Percentiles rank a stretch among this genome's conserved stretches.
Conservation (phyloP, 2,329 filamentous ascomycete species). For the Microcyclospora pomicola region DNA sequence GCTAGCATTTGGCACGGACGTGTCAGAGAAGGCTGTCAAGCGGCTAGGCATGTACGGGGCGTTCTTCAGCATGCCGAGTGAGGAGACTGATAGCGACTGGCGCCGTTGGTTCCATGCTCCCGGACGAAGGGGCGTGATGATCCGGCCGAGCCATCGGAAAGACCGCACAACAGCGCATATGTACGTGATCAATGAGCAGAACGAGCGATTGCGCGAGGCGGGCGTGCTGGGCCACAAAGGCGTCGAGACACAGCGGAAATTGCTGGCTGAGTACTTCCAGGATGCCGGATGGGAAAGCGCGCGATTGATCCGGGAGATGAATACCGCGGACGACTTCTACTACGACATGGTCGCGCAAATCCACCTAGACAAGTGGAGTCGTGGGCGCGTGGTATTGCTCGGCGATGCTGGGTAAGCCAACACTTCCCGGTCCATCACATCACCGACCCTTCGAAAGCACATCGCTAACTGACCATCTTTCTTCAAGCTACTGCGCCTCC, state of each 20-base stretch:
- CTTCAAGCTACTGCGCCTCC: conserved; percentile 14
- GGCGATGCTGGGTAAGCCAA: conserved; percentile 17
- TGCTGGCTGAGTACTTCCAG: conserved; percentile 16
- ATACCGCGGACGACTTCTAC: conserved; percentile 20
- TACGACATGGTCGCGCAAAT: conserved; percentile 20
- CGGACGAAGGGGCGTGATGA: conserved; percentile 17
- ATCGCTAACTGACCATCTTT: background rate
- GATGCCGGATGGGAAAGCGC: conserved; percentile 17
- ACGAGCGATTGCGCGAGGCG: conserved; percentile 9
- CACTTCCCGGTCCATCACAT: background rate
- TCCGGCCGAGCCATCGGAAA: conserved; percentile 13
- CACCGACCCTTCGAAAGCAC: background rate
- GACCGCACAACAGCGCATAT: conserved; percentile 15
- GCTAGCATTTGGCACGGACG: conserved; percentile 14
- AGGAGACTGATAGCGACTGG: conserved; percentile 15
- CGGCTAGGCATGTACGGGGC: conserved; percentile 17
- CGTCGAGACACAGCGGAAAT: conserved; percentile 13
- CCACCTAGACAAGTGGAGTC: conserved; percentile 16
- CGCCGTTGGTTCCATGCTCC: conserved; percentile 20
- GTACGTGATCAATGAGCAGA: conserved; percentile 11
- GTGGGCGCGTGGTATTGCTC: conserved; percentile 18
- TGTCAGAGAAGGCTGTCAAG: conserved; percentile 8
- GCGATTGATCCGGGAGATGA: conserved; percentile 16
- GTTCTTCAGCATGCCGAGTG: conserved; percentile 19
- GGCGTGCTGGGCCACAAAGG: conserved; percentile 8